Base-by-base conservation (phyloP, 176 grass and related monocot genomes). In the Tuctoria greenei region DNA sequence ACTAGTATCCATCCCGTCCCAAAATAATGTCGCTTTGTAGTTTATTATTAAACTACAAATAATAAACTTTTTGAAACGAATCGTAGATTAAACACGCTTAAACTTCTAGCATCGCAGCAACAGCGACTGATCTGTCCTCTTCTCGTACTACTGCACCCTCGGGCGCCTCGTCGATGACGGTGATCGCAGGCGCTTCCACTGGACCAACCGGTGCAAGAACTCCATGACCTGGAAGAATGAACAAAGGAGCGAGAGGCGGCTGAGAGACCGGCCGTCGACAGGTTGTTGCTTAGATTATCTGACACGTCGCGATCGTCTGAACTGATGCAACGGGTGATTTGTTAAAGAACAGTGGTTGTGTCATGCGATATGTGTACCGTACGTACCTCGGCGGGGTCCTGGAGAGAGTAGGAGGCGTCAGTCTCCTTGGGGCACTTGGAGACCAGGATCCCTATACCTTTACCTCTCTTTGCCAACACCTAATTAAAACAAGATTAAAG, bases 401-500 rank as follows among this genome's bases (percentile, higher is more conserved):
- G 73, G 37, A 99, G 92, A 41, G 92, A 99, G 87, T 92, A 99
- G 11, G 89, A 90, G 14, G 96, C 96, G 59, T 88, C 85, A 18
- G 92, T 99, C 63, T 95, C 89, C 80, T 84, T 99, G 21, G 89
- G 92, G 77, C 38, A 79, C 62, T 95, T 99, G 70, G 96, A 90
- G 75, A 99, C 96, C 42, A 95, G 85, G 69, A 99, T 95, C 4
- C 96, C 92, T 7, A 99, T 14, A 16, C 96, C 96, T 69, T 95
- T 80, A 23, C 80, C 92, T 71, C 87, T 90, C 35, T 86, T 82
- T 73, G 74, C 69, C 79, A 99, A 49, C 26, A 92, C 84, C 95
- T 97, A 72, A 78, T 91, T 97, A 72, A 78, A 15, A 49, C 28
- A 76, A 11, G 59, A 25, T 23, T 61, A 31, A 63, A 76, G 21